Base-by-base conservation (phyloP, 257 asterid genomes). In the Ilex asprella region DNA sequence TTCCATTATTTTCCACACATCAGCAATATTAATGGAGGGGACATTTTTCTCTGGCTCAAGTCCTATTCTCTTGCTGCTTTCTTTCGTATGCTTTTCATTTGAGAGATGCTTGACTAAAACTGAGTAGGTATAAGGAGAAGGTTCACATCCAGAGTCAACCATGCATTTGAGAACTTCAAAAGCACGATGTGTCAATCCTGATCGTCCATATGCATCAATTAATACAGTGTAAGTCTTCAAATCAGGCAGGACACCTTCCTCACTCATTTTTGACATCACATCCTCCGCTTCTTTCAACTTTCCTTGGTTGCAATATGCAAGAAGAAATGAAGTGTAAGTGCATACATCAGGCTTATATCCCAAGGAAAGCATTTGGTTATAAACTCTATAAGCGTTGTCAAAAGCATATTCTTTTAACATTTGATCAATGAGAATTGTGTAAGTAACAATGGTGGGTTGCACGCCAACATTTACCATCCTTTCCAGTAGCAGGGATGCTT, bases 241-340 rank as follows among this genome's bases (percentile, higher is more conserved):
- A 81, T 88, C 96, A 50, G 87, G 87, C 52, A 30, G 56, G 31
- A 83, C 65, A 10, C 82, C 87, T 60, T 64, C 83, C 61, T 76
- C 68, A 67, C 67, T 74, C 91, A 88, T 85, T 64, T 68, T 81
- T 29, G 39, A 60, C 80, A 85, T 76, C 70, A 79, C 66, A 62
- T 65, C 79, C 76, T 85, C 95, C 6, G 88, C 96, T 75, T 85
- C 89, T 69, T 75, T 79, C 78, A 83, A 60, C 79, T 73, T 84
- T 59, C 89, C 86, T 68, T 67, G 87, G 67, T 87, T 87, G 87
- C 86, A 83, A 68, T 85, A 85, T 58, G 94, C 94, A 57, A 83
- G 70, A 60, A 87, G 83, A 73, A 81, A 79, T n/a, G 86, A 76
- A 69, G 94, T 85, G 73, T 85, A 87, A 35, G 81, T 82, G 75